Conservation (phyloP, 148 eudicot species). For the Camellia granthamiana region DNA sequence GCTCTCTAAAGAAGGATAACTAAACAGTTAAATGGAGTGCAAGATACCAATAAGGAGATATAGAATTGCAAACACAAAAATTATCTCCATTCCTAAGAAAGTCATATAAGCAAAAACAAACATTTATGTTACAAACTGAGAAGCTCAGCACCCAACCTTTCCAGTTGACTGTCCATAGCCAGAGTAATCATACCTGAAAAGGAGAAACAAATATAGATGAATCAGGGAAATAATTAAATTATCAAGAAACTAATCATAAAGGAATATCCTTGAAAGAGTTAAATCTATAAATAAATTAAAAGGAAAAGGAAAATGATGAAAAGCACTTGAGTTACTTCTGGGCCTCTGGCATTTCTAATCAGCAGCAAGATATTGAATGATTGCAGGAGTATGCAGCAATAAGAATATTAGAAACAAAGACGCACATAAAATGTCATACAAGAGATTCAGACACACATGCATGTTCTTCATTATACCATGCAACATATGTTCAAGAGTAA, state of each 20-base stretch:
- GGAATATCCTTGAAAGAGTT: not conserved
- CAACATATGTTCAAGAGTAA: not conserved
- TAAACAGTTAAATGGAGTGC: not conserved
- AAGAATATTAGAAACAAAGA: not conserved
- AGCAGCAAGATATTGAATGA: not conserved
- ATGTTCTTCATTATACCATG: not conserved
- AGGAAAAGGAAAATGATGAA: not conserved
- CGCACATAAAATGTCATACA: not conserved
- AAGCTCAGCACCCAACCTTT: constrained; percentile 53
- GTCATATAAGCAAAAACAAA: not conserved
- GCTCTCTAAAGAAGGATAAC: constrained; percentile 4
- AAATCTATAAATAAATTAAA: not conserved
- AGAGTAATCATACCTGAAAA: constrained; percentile 89
- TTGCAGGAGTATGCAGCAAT: not conserved
- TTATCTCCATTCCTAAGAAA: not conserved
- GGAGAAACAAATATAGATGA: not conserved
- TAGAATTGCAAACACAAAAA: not conserved
- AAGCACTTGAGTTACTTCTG: not conserved
- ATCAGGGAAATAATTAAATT: constrained; percentile 5
- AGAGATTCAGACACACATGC: not conserved
- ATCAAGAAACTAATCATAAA: not conserved
- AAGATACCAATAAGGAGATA: not conserved
- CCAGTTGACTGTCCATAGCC: constrained; percentile 98
- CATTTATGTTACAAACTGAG: not conserved
- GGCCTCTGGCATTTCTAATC: not conserved